Evolutionary conservation across 2,329 filamentous ascomycete species (phyloP).

Genomic region (Stagonosporopsis cucurbitacearum): DNA sequence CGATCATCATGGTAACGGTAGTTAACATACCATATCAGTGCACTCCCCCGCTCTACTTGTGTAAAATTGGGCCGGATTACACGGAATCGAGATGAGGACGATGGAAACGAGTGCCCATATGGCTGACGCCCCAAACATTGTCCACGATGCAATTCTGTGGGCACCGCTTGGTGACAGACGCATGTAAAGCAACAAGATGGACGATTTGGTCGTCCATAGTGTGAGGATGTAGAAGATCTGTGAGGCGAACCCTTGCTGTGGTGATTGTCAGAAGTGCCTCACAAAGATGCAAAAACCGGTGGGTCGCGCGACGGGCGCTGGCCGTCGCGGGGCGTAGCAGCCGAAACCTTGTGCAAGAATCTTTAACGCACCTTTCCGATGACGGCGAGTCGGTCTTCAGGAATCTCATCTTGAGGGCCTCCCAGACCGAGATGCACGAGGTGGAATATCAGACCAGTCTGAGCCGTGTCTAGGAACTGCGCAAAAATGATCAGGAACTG

Average conservation of each 20-base stretch:
- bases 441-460: slow-evolving; percentile 35
- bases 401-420: slow-evolving; percentile 22
- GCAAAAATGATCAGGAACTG: slow-evolving; percentile 19
- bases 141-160: slow-evolving; percentile 31
- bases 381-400: slow-evolving; percentile 22
- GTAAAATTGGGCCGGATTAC: slow-evolving; percentile 33
- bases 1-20: too few relatives aligned
- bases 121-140: slow-evolving; percentile 25
- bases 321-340: slow-evolving; percentile 9
- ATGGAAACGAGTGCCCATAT: slow-evolving; percentile 35
- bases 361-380: slow-evolving; percentile 35
- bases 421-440: slow-evolving; percentile 37
- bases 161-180: slow-evolving; percentile 33
- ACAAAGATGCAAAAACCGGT: background rate
- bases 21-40: slow-evolving; percentile 29
- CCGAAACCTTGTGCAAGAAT: slow-evolving; percentile 16
- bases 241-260: slow-evolving; percentile 38
- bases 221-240: slow-evolving; percentile 42
- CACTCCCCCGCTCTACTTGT: slow-evolving; percentile 22
- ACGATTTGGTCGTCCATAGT: slow-evolving; percentile 38
- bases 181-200: slow-evolving; percentile 38
- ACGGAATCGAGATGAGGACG: slow-evolving; percentile 35
- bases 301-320: slow-evolving; percentile 8
- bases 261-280: slow-evolving; percentile 19
- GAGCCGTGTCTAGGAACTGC: slow-evolving; percentile 37